Evolutionary conservation across 2,329 filamentous ascomycete species (phyloP).

Genomic region (Amesomyces nigricolor): DNA sequence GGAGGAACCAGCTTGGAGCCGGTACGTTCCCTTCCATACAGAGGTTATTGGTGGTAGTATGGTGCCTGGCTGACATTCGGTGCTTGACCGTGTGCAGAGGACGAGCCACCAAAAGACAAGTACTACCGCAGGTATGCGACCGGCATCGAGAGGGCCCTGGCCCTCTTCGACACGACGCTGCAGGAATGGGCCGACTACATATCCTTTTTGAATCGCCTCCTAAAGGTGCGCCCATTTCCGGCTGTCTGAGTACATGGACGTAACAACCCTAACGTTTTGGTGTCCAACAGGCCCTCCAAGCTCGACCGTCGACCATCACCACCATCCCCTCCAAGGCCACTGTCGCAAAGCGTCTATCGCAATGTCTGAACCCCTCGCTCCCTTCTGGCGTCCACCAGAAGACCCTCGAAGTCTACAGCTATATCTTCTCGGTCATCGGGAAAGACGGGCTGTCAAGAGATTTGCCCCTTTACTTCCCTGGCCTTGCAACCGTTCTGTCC

Average conservation of each 20-base stretch:
- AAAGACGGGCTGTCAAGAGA: slow-evolving; percentile 74
- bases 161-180: slow-evolving; percentile 84
- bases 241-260: neutral
- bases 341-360: slow-evolving; percentile 85
- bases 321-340: slow-evolving; percentile 74
- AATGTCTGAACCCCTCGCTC: slow-evolving; percentile 88
- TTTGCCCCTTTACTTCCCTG: slow-evolving; percentile 81
- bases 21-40: slow-evolving; percentile 47
- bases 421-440: slow-evolving; percentile 82
- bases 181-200: slow-evolving; percentile 99
- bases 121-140: slow-evolving; percentile 82
- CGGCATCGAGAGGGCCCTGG: slow-evolving; percentile 78
- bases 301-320: slow-evolving; percentile 65
- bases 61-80: neutral
- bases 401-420: slow-evolving; percentile 85
- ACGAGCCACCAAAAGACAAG: slow-evolving; percentile 54
- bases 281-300: slow-evolving; percentile 70
- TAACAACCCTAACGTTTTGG: slow-evolving; percentile 5
- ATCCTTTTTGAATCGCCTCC: slow-evolving; percentile 82
- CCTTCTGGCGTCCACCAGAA: slow-evolving; percentile 98
- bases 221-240: slow-evolving; percentile 59
- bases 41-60: neutral
- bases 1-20: slow-evolving; percentile 70
- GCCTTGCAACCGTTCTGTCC: slow-evolving; percentile 79
- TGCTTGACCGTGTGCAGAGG: slow-evolving; percentile 39